Base-by-base conservation (phyloP, 345 rosid genomes). In the Salix brachista region DNA sequence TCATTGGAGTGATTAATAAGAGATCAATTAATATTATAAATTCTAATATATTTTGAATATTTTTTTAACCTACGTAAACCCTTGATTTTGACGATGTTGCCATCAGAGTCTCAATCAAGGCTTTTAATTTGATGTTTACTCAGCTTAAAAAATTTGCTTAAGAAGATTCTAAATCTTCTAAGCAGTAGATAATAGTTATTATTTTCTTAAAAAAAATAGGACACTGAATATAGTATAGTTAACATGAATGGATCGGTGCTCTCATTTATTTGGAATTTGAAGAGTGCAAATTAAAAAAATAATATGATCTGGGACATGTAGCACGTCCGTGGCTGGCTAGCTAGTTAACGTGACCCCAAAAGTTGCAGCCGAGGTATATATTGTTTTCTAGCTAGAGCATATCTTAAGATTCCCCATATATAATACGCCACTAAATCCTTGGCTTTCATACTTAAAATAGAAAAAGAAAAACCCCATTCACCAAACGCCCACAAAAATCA, bases 321-420 rank as follows among this genome's bases (percentile, higher is more conserved):
- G 65, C 36, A 14, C 28, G 52, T 52, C 23, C 16, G 44, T n/a
- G 56, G 11, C 4, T 56, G 39, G 10, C 5, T 28, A 17, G 6
- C 9, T 56, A 58, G 10, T 1, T 28, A 18, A 70, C 8, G 30
- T 60, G 67, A 60, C 67, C n/a, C 54, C 65, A 36, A 60, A 39
- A 60, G 67, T 17, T 41, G 19, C 13, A 54, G 65, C 46, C 73
- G 6, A 50, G 62, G 64, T 56, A n/a, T 54, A 36, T 54, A 56
- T 37, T 50, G 28, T 34, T 26, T 28, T 44, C n/a, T 65, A 30
- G 48, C 34, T 74, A 74, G 70, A 25, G 34, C 70, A 30, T 30
- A 46, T 65, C 70, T 65, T 46, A 44, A 62, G 77, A 74, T 62
- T 44, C 77, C 19, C 48, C 37, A 34, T 34, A 34, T 34, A 18